These are phyloP conservation scores for Apiotrichum sp. DNA, from an alignment of 1,284 basidiomycete genomes.

Conservation along the genomic window DNA sequence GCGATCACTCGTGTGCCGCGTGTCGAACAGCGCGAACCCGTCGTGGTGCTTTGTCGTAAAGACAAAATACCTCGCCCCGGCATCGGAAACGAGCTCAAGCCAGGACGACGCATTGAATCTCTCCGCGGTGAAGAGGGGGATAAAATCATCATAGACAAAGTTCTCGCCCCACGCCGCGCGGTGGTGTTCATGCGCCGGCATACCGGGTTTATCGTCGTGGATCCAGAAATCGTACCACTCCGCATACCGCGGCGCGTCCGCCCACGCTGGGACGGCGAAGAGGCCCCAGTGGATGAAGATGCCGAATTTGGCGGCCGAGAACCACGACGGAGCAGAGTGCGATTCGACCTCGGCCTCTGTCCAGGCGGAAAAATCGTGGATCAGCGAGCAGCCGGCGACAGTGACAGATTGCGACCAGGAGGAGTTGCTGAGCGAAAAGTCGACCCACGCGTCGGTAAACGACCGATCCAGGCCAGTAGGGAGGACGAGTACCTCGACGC, in stretches of 20 bases:
- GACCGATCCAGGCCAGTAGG: not conserved
- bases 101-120: conserved; percentile 55
- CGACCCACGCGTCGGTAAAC: not conserved
- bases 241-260: conserved; percentile 47
- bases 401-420: not conserved
- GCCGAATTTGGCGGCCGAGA: conserved; percentile 17
- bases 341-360: conserved; percentile 7
- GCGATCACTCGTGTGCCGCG: conserved; percentile 51
- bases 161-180: conserved; percentile 51
- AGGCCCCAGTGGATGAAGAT: conserved; percentile 60
- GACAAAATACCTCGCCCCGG: conserved; percentile 61
- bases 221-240: conserved; percentile 53
- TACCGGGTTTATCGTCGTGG: conserved; percentile 32
- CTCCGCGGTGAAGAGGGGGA: conserved; percentile 53
- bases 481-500: conserved; percentile 11
- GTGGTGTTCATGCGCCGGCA: conserved; percentile 53
- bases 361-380: conserved; percentile 14
- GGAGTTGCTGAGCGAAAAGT: not conserved
- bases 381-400: conserved; percentile 3
- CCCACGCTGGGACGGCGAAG: conserved; percentile 48
- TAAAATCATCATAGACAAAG: conserved; percentile 57
- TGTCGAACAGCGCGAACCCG: conserved; percentile 54
- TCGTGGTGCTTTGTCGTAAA: conserved; percentile 51
- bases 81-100: conserved; percentile 54
- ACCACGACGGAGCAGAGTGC: conserved; percentile 16